Evolutionary conservation across 768 basidiomycete genomes (phyloP), one percentile per base, ranked within the genome.

Genomic region (Scleroderma citrinum): DNA sequence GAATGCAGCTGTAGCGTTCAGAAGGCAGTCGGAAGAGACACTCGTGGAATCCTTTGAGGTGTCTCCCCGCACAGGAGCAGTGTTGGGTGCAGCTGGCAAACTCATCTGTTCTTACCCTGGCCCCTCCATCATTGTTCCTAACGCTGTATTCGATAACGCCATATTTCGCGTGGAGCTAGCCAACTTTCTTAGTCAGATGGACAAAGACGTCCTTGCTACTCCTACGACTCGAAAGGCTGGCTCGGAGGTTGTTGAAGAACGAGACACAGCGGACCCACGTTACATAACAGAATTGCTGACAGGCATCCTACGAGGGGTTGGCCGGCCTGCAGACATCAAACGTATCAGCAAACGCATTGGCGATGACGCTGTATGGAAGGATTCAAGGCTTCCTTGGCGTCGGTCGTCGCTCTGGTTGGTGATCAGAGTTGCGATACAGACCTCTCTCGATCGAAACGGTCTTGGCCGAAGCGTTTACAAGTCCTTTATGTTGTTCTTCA

Each of bases 231-330:
- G n/a, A n/a, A n/a, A n/a, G n/a, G n/a, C n/a, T n/a, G n/a, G n/a
- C n/a, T n/a, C n/a, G n/a, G n/a, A n/a, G n/a, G n/a, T n/a, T n/a
- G n/a, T n/a, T n/a, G n/a, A n/a, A n/a, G n/a, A n/a, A n/a, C n/a
- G n/a, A n/a, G n/a, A n/a, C n/a, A 72, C 71, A 0, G 38, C 64
- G 0, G 58, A 79, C 50, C 74, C 75, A 1, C 69, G 71, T 1
- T 77, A 76, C 44, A 76, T 81, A 53, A 73, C 76, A 2, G 66
- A 76, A 45, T 57, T 80, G 5, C 63, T 81, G 7, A 68, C 68
- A 5, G 72, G 71, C n/a, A 76, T 81, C 51, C 61, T 78, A 17
- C 66, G 69, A 13, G 71, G 69, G 7, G 56, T 71, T 11, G 66
- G 64, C 32, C n/a, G n/a, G n/a, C n/a, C n/a, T n/a, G n/a, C n/a